Percentiles rank a stretch among this genome's conserved stretches.
Evolutionary conservation across 2,329 filamentous ascomycete genomes (phyloP).

Genomic region (Diplodia sapinea): DNA sequence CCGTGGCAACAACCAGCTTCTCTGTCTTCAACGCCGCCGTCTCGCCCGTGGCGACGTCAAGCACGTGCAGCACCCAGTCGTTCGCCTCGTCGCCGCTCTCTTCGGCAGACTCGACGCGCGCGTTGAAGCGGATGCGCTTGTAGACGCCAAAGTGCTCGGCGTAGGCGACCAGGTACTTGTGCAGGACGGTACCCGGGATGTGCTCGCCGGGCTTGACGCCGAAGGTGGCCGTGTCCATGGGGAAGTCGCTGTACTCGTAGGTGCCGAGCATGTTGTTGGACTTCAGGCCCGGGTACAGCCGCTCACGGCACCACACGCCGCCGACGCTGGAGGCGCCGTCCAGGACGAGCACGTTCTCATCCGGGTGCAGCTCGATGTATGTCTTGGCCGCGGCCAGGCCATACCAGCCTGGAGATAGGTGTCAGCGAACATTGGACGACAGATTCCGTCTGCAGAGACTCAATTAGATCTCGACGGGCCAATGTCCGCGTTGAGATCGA

Average conservation of each 20-base stretch:
- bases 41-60: background rate
- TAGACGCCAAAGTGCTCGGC: conserved; percentile 58
- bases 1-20: conserved; percentile 67
- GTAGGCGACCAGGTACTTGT: conserved; percentile 60
- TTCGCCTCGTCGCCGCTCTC: conserved; percentile 45
- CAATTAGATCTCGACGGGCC: no score
- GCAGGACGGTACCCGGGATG: conserved; percentile 64
- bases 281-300: conserved; percentile 52
- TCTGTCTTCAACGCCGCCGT: conserved; percentile 40
- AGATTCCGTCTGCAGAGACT: no score
- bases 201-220: conserved; percentile 59
- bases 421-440: conserved; percentile 2
- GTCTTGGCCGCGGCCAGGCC: conserved; percentile 58
- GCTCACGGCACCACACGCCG: conserved; percentile 52
- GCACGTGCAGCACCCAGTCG: conserved; percentile 37
- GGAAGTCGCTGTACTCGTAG: conserved; percentile 49
- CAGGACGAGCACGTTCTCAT: conserved; percentile 51
- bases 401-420: conserved; percentile 39
- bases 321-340: conserved; percentile 51
- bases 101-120: conserved; percentile 57
- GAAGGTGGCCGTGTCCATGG: conserved; percentile 39
- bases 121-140: conserved; percentile 57
- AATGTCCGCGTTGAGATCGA: no score
- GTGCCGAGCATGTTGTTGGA: conserved; percentile 53
- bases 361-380: conserved; percentile 53